Evolutionary conservation across 805 yeast genomes (phyloP).

Genomic region (Yamadazyma scolyti): DNA sequence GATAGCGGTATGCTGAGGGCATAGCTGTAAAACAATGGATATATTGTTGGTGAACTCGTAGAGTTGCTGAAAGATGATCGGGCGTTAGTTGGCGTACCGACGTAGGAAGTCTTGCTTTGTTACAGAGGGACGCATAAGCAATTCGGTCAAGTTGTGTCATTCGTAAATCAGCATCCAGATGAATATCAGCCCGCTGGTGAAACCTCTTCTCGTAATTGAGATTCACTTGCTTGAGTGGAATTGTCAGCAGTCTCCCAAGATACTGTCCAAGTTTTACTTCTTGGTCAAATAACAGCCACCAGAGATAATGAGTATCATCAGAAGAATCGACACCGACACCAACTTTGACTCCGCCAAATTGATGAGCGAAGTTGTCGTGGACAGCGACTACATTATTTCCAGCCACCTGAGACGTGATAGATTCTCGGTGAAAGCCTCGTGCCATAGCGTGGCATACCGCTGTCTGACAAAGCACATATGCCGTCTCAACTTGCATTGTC

Average conservation of each 20-base stretch:
- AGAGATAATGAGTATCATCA: constrained; percentile 6
- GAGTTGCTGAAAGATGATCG: no score
- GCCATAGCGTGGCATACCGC: constrained; percentile 10
- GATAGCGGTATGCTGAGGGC: no score
- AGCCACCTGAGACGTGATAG: no score
- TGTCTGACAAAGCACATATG: constrained; percentile 7
- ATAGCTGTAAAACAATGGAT: no score
- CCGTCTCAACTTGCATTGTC: constrained; percentile 10
- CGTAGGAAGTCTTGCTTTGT: constrained; percentile 6
- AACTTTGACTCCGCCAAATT: no score
- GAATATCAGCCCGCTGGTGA: neutral
- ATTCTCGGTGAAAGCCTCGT: constrained; percentile 8
- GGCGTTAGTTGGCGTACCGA: constrained; percentile 2
- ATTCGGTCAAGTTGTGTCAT: constrained; percentile 8
- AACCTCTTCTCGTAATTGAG: constrained; percentile 5
- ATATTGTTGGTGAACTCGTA: no score
- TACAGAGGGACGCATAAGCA: constrained; percentile 4
- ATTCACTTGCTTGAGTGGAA: constrained; percentile 6
- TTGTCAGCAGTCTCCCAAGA: constrained; percentile 8
- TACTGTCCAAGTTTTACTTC: constrained; percentile 7
- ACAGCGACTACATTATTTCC: no score
- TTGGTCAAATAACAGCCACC: constrained; percentile 9
- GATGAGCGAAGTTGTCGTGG: no score
- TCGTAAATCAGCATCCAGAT: constrained; percentile 2
- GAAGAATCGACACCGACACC: no score